Evolutionary conservation across 2,329 filamentous ascomycete genomes (phyloP).

Genomic region (Botrytis paeoniae): DNA sequence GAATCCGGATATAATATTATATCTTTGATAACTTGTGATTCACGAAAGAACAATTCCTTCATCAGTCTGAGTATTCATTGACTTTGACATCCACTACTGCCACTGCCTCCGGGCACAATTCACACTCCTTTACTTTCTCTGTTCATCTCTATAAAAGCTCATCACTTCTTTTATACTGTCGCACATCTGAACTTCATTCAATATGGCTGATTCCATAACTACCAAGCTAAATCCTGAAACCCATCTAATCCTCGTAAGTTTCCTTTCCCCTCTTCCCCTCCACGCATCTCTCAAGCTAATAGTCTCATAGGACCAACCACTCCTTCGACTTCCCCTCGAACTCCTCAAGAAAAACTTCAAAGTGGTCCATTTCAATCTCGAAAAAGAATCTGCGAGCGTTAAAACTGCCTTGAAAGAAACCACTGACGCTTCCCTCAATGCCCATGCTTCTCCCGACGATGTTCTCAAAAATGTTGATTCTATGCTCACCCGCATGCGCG

Average conservation of each 20-base stretch:
- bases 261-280: not conserved
- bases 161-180: not conserved
- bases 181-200: conserved; percentile 9
- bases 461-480: conserved; percentile 78
- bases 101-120: not conserved
- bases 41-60: not conserved
- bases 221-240: conserved; percentile 71
- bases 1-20: not conserved
- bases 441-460: conserved; percentile 66
- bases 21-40: not conserved
- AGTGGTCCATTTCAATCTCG: conserved; percentile 71
- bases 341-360: conserved; percentile 94
- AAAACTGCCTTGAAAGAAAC: conserved; percentile 60
- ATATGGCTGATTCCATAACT: conserved; percentile 59
- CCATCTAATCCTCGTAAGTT: conserved; percentile 67
- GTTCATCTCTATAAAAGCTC: not conserved
- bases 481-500: conserved; percentile 82
- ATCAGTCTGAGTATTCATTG: not conserved
- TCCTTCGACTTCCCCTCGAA: conserved; percentile 89
- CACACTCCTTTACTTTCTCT: not conserved
- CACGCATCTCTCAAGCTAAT: conserved; percentile 24
- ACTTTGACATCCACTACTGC: not conserved
- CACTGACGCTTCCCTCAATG: conserved; percentile 41
- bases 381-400: conserved; percentile 64
- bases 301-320: conserved; percentile 76